These are phyloP conservation scores for Zizania palustris DNA, from an alignment of 202 grass and related monocot species.

Conservation along the genomic window DNA sequence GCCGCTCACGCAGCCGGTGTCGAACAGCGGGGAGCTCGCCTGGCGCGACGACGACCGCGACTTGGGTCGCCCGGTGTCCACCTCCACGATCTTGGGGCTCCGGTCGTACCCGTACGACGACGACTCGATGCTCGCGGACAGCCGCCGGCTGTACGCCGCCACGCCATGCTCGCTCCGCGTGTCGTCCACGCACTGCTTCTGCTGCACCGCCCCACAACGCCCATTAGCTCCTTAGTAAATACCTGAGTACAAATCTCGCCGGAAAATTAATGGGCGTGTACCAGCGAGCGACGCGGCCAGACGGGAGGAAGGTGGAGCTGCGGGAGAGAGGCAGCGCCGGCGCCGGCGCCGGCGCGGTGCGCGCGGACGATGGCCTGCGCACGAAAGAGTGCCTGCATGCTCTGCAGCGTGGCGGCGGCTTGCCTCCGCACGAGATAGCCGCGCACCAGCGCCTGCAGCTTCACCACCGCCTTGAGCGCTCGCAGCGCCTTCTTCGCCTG, in stretches of 20 bases:
- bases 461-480: constrained; percentile 95
- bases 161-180: constrained; percentile 68
- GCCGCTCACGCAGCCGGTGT: constrained; percentile 37
- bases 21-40: constrained; percentile 52
- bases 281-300: constrained; percentile 49
- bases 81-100: constrained; percentile 96
- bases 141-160: constrained; percentile 57
- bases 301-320: constrained; percentile 37
- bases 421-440: constrained; percentile 92
- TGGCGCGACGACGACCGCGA: constrained; percentile 66
- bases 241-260: not conserved
- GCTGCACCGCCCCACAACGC: constrained; percentile 31
- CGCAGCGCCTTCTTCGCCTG: constrained; percentile 93
- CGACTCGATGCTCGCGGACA: constrained; percentile 76
- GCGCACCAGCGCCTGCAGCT: constrained; percentile 85
- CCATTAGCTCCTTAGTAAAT: not conserved
- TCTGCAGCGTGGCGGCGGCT: constrained; percentile 74
- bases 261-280: not conserved
- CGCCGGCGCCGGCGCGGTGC: constrained; percentile 39
- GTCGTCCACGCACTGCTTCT: constrained; percentile 72
- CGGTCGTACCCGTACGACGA: constrained; percentile 68
- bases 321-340: constrained; percentile 25
- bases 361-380: constrained; percentile 73
- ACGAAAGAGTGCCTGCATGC: constrained; percentile 88
- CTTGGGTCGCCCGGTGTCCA: constrained; percentile 80